These are phyloP conservation scores for Boletus smithii DNA, from an alignment of 1,284 basidiomycete species.

Conservation along the genomic window DNA sequence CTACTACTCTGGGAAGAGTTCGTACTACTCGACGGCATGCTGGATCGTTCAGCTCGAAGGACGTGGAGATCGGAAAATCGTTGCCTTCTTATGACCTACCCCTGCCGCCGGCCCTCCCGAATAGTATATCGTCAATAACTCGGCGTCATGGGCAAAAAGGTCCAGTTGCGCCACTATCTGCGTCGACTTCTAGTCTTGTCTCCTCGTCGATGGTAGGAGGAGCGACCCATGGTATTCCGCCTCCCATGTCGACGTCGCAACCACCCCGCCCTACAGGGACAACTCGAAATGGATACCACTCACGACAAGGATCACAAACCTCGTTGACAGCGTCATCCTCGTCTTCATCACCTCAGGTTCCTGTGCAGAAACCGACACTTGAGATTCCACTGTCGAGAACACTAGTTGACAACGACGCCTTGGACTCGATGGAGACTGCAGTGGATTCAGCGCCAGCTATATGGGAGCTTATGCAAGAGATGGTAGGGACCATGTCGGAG, in stretches of 20 bases:
- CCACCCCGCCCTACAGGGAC: conserved; percentile 15
- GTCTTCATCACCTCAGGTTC: conserved; percentile 39
- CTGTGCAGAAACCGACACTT: conserved; percentile 36
- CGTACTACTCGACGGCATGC: conserved; percentile 76
- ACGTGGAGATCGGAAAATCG: conserved; percentile 83
- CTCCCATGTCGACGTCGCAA: conserved; percentile 17
- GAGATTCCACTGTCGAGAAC: conserved; percentile 51
- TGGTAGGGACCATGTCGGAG: conserved; percentile 42
- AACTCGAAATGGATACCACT: conserved; percentile 38
- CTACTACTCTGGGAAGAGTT: conserved; percentile 28
- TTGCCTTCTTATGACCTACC: conserved; percentile 62
- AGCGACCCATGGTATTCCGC: conserved; percentile 7
- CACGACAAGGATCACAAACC: conserved; percentile 55
- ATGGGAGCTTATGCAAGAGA: conserved; percentile 68
- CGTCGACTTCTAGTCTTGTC: conserved; percentile 20
- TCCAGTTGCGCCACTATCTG: conserved; percentile 25
- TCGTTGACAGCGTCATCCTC: conserved; percentile 48
- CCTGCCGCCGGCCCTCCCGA: conserved; percentile 31
- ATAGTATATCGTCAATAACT: conserved; percentile 40
- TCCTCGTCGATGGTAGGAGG: conserved; percentile 10
- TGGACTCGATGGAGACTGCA: conserved; percentile 65
- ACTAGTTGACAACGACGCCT: conserved; percentile 64
- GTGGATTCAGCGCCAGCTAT: conserved; percentile 68
- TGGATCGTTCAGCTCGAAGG: conserved; percentile 89
- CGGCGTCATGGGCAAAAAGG: conserved; percentile 50